These are phyloP conservation scores for Jacaranda mimosifolia DNA, from an alignment of 257 asterid genomes.

Conservation along the genomic window DNA sequence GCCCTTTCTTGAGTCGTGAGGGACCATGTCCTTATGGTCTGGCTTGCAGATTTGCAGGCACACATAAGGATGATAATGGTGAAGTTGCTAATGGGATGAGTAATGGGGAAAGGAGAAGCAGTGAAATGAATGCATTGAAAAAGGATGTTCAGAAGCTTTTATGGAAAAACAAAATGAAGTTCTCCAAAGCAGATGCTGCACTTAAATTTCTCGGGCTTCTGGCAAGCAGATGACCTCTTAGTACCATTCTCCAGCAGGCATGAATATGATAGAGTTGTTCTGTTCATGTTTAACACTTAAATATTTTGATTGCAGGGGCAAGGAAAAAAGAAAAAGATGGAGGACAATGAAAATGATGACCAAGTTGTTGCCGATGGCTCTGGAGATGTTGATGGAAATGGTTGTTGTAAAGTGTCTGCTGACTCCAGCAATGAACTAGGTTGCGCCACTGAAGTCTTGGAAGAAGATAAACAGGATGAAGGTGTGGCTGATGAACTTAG, in stretches of 20 bases:
- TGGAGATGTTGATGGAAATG: constrained; percentile 49
- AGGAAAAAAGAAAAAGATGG: constrained; percentile 52
- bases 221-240: constrained; percentile 47
- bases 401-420: constrained; percentile 38
- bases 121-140: constrained; percentile 68
- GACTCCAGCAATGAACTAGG: constrained; percentile 39
- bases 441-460: constrained; percentile 44
- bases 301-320: constrained; percentile 45
- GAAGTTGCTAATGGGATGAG: constrained; percentile 34
- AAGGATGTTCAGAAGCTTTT: constrained; percentile 95
- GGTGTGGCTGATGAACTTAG: constrained; percentile 54
- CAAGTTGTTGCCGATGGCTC: constrained; percentile 46
- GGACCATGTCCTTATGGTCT: constrained; percentile 87
- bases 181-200: constrained; percentile 77
- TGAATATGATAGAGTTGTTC: neutral
- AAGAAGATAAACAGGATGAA: constrained; percentile 48
- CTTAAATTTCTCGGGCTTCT: constrained; percentile 82
- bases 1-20: constrained; percentile 70
- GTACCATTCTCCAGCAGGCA: neutral
- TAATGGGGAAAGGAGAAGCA: constrained; percentile 36
- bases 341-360: constrained; percentile 50
- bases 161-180: constrained; percentile 93
- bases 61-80: constrained; percentile 61
- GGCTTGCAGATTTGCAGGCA: constrained; percentile 83
- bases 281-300: neutral